These are phyloP conservation scores for Lycium ferocissimum DNA, from an alignment of 257 asterid genomes.

Conservation along the genomic window DNA sequence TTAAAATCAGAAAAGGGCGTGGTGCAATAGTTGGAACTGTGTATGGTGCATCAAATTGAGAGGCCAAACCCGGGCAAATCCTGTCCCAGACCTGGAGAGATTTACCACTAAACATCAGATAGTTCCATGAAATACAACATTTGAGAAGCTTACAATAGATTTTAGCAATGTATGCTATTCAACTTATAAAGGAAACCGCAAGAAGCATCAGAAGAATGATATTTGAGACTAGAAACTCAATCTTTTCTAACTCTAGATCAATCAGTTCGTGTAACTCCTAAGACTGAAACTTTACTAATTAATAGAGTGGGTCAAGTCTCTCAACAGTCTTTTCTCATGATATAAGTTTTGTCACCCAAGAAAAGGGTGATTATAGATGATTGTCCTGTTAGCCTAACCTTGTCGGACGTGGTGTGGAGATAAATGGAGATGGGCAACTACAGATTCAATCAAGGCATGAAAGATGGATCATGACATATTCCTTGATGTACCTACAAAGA, in stretches of 20 bases:
- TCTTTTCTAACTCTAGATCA: not conserved
- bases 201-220: not conserved
- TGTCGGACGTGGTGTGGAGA: not conserved
- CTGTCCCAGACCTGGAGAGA: slow-evolving; percentile 82
- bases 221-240: not conserved
- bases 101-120: not conserved
- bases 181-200: not conserved
- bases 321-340: not conserved
- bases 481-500: not conserved
- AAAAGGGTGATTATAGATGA: not conserved
- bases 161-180: not conserved
- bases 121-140: not conserved
- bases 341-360: not conserved
- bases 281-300: not conserved
- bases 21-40: slow-evolving; percentile 72
- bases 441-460: not conserved
- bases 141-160: not conserved
- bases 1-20: slow-evolving; percentile 84
- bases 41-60: slow-evolving; percentile 76
- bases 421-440: not conserved
- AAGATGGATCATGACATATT: not conserved
- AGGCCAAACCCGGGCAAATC: slow-evolving; percentile 86
- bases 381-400: not conserved
- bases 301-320: not conserved
- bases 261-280: not conserved